A percentile compares a stretch with the other conserved stretches of the same genome.
Conservation (phyloP, 2,329 filamentous ascomycete species). For the Leptographium wingfieldii region DNA sequence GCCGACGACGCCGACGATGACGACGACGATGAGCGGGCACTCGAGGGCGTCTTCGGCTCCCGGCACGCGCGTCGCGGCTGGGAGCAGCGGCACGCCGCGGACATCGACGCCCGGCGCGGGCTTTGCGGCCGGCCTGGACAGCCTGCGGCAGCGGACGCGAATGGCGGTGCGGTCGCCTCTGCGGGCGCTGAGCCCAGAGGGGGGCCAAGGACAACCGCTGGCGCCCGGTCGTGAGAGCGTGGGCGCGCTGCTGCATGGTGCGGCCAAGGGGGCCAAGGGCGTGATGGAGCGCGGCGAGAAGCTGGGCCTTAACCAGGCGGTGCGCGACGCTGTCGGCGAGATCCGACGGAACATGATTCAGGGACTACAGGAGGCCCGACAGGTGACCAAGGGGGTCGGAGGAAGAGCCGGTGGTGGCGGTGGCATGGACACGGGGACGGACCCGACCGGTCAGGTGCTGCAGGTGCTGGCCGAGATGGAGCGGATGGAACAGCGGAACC, state of each 20-base stretch:
- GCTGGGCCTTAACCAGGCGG: conserved; percentile 66
- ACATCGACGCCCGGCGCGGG: conserved; percentile 8
- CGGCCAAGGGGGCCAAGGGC: conserved; percentile 62
- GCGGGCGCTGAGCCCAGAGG: not conserved
- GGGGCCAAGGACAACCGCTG: conserved; percentile 16
- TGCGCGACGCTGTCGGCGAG: conserved; percentile 71
- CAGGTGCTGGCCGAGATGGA: conserved; percentile 23
- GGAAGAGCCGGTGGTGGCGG: not conserved
- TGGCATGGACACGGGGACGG: not conserved
- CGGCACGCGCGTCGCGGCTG: not conserved
- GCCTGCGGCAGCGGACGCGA: conserved; percentile 28
- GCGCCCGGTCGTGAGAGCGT: conserved; percentile 45
- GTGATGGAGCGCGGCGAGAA: conserved; percentile 62
- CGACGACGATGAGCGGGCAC: no score
- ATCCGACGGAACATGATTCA: conserved; percentile 65
- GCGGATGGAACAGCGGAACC: conserved; percentile 45
- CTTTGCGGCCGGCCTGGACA: conserved; percentile 15
- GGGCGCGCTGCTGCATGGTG: conserved; percentile 62
- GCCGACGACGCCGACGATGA: no score
- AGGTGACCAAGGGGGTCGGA: conserved; percentile 22
- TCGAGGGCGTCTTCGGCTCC: no score
- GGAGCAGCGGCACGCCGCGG: conserved; percentile 8
- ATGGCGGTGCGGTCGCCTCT: conserved; percentile 30
- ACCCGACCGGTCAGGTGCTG: not conserved
- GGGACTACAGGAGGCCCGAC: conserved; percentile 46